phyloP scores from a whole-genome alignment of 306 rosid genomes.

The Oemleria cerasiformis region DNA sequence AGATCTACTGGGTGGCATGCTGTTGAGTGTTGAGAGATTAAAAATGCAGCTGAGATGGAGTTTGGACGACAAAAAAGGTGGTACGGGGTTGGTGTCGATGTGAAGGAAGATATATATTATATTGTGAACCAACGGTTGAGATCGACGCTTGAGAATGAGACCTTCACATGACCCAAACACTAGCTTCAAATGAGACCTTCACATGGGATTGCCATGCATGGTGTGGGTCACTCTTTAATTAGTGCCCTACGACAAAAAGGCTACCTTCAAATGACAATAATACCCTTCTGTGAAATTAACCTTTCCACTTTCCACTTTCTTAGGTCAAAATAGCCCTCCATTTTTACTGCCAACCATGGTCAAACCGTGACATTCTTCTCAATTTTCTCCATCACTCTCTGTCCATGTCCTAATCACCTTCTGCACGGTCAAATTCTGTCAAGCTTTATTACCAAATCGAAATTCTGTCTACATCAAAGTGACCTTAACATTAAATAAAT shows the following conservation, averaged over 20 bases:
- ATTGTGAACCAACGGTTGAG: not conserved
- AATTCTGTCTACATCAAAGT: too few species aligned
- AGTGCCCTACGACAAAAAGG: conserved; percentile 13
- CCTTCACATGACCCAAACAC: conserved; percentile 34
- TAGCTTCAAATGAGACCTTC: too few species aligned
- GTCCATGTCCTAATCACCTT: too few species aligned
- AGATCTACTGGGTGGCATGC: conserved; percentile 3
- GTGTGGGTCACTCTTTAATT: conserved; percentile 14
- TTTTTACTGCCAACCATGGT: not conserved
- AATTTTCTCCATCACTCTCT: too few species aligned
- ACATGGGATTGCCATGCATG: conserved; percentile 29
- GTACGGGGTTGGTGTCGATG: conserved; percentile 3
- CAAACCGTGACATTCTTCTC: not conserved
- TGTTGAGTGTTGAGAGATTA: not conserved
- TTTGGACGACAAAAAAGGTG: not conserved
- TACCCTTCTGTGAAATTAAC: conserved; percentile 2
- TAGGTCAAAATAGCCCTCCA: not conserved
- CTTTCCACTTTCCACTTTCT: not conserved
- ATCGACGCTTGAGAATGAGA: too few species aligned
- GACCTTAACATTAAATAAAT: too few species aligned
- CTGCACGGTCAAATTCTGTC: too few species aligned
- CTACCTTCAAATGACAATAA: not conserved
- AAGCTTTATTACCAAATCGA: too few species aligned
- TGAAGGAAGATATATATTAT: conserved; percentile 25
- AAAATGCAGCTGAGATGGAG: not conserved